Evolutionary conservation across 331 rosid genomes (phyloP).

Genomic region (Rosa hybrid): DNA sequence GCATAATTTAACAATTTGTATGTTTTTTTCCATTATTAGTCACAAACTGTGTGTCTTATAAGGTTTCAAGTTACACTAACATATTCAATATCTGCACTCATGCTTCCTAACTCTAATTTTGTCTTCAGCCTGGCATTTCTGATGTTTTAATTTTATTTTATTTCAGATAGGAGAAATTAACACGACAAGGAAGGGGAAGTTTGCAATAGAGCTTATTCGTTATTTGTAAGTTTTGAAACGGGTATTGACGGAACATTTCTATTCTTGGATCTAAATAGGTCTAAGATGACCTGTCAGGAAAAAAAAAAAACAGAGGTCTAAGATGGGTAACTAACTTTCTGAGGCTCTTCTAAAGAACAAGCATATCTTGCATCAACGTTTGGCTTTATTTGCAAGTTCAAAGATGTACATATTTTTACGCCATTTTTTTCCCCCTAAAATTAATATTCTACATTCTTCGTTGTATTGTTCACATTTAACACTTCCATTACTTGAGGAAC

Average conservation of each 20-base stretch:
- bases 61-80: not conserved
- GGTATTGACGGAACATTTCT: not conserved
- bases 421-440: not conserved
- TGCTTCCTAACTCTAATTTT: not conserved
- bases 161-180: constrained; percentile 83
- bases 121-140: not conserved
- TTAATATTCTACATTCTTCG: not conserved
- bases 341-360: not conserved
- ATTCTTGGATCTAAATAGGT: constrained; percentile 12
- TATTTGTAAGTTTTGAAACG: constrained; percentile 45
- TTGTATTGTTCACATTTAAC: not conserved
- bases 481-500: not conserved
- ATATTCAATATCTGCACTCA: not conserved
- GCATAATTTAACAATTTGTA: not conserved
- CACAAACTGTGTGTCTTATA: not conserved
- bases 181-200: constrained; percentile 85
- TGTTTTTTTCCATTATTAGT: not conserved
- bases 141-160: constrained; percentile 19
- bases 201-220: constrained; percentile 79
- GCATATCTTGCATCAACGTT: not conserved
- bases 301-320: too few relatives aligned
- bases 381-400: not conserved
- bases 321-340: not conserved
- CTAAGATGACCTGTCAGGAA: too few relatives aligned
- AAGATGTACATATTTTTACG: not conserved